These are phyloP conservation scores for Cyclocybe aegerita DNA, from an alignment of 768 basidiomycete genomes.

Conservation along the genomic window DNA sequence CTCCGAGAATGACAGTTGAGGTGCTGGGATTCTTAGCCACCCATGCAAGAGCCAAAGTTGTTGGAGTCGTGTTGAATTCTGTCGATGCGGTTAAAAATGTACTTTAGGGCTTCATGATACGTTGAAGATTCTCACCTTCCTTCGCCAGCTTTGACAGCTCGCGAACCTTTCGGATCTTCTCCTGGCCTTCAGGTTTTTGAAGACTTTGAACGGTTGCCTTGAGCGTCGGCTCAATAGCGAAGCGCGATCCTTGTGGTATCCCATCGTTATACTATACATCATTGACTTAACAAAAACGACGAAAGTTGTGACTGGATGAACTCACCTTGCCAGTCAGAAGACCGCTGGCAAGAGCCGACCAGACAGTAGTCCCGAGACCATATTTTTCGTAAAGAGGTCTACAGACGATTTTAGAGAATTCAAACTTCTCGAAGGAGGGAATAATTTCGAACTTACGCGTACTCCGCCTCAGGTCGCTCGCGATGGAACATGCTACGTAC, in stretches of 20 bases:
- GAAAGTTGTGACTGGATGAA: neutral
- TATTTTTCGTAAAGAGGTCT: conserved; percentile 70
- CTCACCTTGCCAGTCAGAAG: conserved; percentile 74
- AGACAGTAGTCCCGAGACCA: conserved; percentile 67
- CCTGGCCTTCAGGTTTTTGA: conserved; percentile 57
- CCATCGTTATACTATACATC: conserved; percentile 63
- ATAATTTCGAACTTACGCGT: conserved; percentile 39
- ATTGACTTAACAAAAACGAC: neutral
- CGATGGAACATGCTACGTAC: conserved; percentile 66
- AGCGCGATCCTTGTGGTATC: conserved; percentile 72
- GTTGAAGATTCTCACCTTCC: conserved; percentile 31
- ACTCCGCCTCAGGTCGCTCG: conserved; percentile 82
- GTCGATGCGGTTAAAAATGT: conserved; percentile 1
- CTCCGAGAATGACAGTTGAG: conserved; percentile 66
- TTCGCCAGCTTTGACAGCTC: conserved; percentile 69
- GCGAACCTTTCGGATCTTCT: conserved; percentile 68
- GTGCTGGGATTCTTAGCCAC: conserved; percentile 65
- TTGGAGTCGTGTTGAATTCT: conserved; percentile 58
- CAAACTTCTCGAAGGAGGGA: neutral
- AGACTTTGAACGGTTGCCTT: conserved; percentile 54
- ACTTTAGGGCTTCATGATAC: neutral
- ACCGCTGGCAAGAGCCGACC: conserved; percentile 72
- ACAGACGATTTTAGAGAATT: neutral
- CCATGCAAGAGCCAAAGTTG: conserved; percentile 80
- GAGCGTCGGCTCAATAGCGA: conserved; percentile 58